A percentile compares a stretch with the other conserved stretches of the same genome.
Evolutionary conservation across 1,139 yeast genomes (phyloP).

Genomic region (Yamadazyma dushanensis): DNA sequence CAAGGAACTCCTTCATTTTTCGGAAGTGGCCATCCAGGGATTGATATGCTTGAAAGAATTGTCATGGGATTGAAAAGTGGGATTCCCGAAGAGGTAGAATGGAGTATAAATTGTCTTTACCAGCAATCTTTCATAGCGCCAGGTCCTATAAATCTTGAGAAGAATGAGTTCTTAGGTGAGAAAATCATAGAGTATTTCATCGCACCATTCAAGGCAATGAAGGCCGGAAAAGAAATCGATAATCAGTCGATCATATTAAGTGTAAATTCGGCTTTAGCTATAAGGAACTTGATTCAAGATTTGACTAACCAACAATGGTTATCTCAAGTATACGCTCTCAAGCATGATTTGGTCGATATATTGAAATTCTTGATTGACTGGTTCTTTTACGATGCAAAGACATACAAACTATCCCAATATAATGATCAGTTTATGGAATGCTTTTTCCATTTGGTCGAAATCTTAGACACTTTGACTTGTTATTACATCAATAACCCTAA

Average conservation of each 20-base stretch:
- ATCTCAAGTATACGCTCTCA: constrained; percentile 54
- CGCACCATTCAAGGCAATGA: constrained; percentile 29
- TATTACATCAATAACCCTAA: constrained; percentile 72
- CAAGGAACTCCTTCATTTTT: constrained; percentile 5
- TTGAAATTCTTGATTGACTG: constrained; percentile 48
- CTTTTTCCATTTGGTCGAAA: constrained; percentile 69
- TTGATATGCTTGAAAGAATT: constrained; percentile 57
- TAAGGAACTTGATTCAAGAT: constrained; percentile 83
- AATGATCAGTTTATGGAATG: constrained; percentile 57
- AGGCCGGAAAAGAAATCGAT: constrained; percentile 22
- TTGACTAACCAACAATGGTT: constrained; percentile 78
- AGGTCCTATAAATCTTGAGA: constrained; percentile 48
- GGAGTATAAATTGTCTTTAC: constrained; percentile 65
- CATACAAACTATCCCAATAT: constrained; percentile 22
- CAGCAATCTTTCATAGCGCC: constrained; percentile 55
- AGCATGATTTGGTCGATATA: constrained; percentile 47
- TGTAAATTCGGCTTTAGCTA: constrained; percentile 64
- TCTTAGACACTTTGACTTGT: constrained; percentile 82
- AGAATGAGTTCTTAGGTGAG: constrained; percentile 48
- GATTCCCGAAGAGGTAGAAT: constrained; percentile 57
- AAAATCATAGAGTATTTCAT: constrained; percentile 48
- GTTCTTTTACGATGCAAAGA: constrained; percentile 26
- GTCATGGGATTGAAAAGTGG: constrained; percentile 64
- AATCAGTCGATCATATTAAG: constrained; percentile 44
- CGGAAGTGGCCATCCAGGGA: constrained; percentile 56